Evolutionary conservation across 140 eudicot genomes (phyloP).

Genomic region (Bidens hawaiensis): DNA sequence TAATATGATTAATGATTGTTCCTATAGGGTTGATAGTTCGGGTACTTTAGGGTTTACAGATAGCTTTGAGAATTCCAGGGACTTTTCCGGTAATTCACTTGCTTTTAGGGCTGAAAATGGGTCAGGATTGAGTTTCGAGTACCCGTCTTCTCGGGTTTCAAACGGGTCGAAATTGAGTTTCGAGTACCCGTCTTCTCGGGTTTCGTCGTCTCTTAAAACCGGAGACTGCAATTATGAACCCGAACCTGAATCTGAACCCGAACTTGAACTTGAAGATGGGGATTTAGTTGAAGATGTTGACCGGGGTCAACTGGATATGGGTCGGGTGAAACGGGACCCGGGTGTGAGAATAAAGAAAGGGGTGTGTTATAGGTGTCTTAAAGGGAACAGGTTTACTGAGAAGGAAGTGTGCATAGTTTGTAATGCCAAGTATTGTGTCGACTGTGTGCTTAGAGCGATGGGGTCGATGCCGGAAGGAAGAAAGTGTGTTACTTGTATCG

Average conservation of each 20-base stretch:
- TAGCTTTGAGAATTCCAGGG: slow-evolving; percentile 70
- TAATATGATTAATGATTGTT: slow-evolving; percentile 49
- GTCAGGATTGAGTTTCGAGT: slow-evolving; percentile 52
- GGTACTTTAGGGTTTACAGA: slow-evolving; percentile 72
- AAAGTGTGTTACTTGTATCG: slow-evolving; percentile 89
- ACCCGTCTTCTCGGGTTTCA: slow-evolving; percentile 68
- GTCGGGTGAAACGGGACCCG: slow-evolving; percentile 49
- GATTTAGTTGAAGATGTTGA: slow-evolving; percentile 37
- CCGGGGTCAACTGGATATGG: slow-evolving; percentile 32
- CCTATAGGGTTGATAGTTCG: slow-evolving; percentile 56
- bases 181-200: slow-evolving; percentile 76
- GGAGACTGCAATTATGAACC: slow-evolving; percentile 38
- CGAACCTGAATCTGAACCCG: slow-evolving; percentile 46
- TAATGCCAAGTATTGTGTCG: slow-evolving; percentile 85
- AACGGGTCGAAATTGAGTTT: slow-evolving; percentile 62
- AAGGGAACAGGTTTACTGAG: slow-evolving; percentile 80
- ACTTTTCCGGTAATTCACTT: slow-evolving; percentile 48
- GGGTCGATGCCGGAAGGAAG: slow-evolving; percentile 99
- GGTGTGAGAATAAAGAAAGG: slow-evolving; percentile 69
- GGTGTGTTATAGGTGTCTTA: slow-evolving; percentile 79
- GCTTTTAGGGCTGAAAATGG: slow-evolving; percentile 39
- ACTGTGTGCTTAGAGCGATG: slow-evolving; percentile 97
- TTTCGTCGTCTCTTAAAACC: slow-evolving; percentile 46
- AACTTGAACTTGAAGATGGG: slow-evolving; percentile 60
- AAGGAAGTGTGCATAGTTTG: slow-evolving; percentile 97